phyloP scores from a whole-genome alignment of 257 asterid genomes.

The Jacaranda copaia region DNA sequence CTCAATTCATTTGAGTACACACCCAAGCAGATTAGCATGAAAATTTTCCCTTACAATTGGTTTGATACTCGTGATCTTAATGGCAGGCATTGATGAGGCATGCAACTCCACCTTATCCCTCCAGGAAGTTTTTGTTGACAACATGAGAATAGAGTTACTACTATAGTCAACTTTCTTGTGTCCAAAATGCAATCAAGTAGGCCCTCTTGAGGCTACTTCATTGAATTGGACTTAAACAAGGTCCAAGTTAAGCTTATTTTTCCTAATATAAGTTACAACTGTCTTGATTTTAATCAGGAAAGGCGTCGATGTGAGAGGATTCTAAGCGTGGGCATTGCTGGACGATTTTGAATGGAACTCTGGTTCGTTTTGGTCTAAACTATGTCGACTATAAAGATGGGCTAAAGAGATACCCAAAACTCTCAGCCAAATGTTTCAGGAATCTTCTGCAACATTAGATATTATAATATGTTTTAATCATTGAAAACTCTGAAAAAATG shows the following conservation, averaged over 20 bases:
- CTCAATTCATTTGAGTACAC: too few species aligned
- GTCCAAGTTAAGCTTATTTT: not conserved
- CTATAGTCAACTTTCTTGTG: slow-evolving; percentile 26
- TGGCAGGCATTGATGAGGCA: slow-evolving; percentile 45
- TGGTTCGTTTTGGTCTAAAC: slow-evolving; percentile 42
- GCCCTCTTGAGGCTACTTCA: not conserved
- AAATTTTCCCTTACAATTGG: too few species aligned
- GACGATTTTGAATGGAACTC: slow-evolving; percentile 45
- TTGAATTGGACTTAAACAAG: not conserved
- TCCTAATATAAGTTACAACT: not conserved
- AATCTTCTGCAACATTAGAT: slow-evolving; percentile 21
- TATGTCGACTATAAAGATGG: slow-evolving; percentile 37
- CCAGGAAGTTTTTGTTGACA: slow-evolving; percentile 33
- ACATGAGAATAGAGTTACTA: slow-evolving; percentile 41
- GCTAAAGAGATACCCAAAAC: slow-evolving; percentile 41
- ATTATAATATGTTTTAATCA: too few species aligned
- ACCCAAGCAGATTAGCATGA: too few species aligned
- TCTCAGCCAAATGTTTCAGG: slow-evolving; percentile 43
- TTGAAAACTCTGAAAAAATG: not conserved
- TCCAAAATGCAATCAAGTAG: slow-evolving; percentile 35
- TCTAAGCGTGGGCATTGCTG: slow-evolving; percentile 47
- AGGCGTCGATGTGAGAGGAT: slow-evolving; percentile 43
- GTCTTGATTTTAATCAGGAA: slow-evolving; percentile 26
- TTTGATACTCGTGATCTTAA: too few species aligned
- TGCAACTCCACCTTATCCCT: slow-evolving; percentile 39